A percentile compares a stretch with the other conserved stretches of the same genome.
These are phyloP conservation scores for Aspergillus glaucus DNA, from an alignment of 2,329 filamentous ascomycete genomes.

Conservation along the genomic window DNA sequence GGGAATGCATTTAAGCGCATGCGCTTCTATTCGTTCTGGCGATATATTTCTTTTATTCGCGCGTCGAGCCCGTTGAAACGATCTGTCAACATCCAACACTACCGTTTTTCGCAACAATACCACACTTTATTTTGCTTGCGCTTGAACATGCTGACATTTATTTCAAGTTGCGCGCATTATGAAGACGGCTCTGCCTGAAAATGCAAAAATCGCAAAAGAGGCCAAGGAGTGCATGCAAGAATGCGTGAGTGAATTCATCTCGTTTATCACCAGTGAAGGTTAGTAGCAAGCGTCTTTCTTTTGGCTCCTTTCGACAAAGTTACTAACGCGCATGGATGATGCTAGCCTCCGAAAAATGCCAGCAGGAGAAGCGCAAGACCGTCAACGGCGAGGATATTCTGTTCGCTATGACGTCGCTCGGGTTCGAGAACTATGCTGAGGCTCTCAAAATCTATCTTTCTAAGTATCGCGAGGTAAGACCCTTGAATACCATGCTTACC, in stretches of 20 bases:
- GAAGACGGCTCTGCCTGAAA: slow-evolving; percentile 95
- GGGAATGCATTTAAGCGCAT: slow-evolving; percentile 14
- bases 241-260: slow-evolving; percentile 99
- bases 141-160: slow-evolving; percentile 37
- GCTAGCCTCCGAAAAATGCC: slow-evolving; percentile 94
- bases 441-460: slow-evolving; percentile 96
- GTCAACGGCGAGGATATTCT: slow-evolving; percentile 98
- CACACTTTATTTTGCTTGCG: not conserved
- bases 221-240: slow-evolving; percentile 99
- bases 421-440: slow-evolving; percentile 98
- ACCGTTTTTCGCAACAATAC: not conserved
- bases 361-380: slow-evolving; percentile 98
- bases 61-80: not conserved
- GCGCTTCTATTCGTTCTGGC: slow-evolving; percentile 7
- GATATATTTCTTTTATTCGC: not conserved
- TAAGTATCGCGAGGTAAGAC: slow-evolving; percentile 91
- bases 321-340: slow-evolving; percentile 1
- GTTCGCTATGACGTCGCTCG: slow-evolving; percentile 97
- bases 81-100: not conserved
- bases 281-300: slow-evolving; percentile 31
- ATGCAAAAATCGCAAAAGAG: slow-evolving; percentile 98
- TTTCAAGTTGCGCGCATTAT: slow-evolving; percentile 97
- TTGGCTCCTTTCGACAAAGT: slow-evolving; percentile 1
- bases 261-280: slow-evolving; percentile 99
- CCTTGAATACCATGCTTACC: slow-evolving; percentile 20